Evolutionary conservation across 2,329 filamentous ascomycete genomes (phyloP), one percentile per base, ranked within the genome.

Genomic region (Madurella fahalii): DNA sequence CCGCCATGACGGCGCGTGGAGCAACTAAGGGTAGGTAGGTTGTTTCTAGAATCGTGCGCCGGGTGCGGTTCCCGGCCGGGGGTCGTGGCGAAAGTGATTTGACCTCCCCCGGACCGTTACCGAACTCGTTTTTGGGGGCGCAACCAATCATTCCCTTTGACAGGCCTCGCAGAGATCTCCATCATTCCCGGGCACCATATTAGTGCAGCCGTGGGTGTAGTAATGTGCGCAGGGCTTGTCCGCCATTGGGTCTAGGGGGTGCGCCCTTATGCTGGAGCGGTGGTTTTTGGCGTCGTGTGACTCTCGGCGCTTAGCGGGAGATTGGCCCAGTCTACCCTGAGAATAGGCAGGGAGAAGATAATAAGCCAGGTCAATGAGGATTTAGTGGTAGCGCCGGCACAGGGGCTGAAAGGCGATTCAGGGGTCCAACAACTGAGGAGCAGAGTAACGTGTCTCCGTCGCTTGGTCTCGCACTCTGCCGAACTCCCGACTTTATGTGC

Each of bases 211-310:
- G 41, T 52, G 50, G 9, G 45, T 56, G 34, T 45, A 34, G 25
- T 49, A 52, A 20, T 56, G 53, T 34, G 53, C 53, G 32, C 53
- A 56, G 17, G 53, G 53, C 42, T 52, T 56, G 17, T 56, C 50
- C 5, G 53, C 45, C 53, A 56, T 56, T 9, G 51, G 17, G 5
- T 47, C 13, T 25, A 13, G n/a, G n/a, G 40, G 9, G 40, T 9
- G 40, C 2, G 15, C 2, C 25, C 18, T 31, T 20, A 11, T 9
- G 15, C 13, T 45, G 9, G 17, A 31, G 25, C 13, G 42, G 30
- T 31, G 20, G 20, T n/a, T 15, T n/a, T 45, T 11, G 7, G 25
- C 25, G 25, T 25, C 25, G 25, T 25, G 25, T 25, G 25, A 25
- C 25, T 25, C 25, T 25, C 25, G 7, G 25, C 25, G 25, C 25